These are phyloP conservation scores for Lipomyces lipofer DNA, from an alignment of 805 yeast genomes.

Conservation along the genomic window DNA sequence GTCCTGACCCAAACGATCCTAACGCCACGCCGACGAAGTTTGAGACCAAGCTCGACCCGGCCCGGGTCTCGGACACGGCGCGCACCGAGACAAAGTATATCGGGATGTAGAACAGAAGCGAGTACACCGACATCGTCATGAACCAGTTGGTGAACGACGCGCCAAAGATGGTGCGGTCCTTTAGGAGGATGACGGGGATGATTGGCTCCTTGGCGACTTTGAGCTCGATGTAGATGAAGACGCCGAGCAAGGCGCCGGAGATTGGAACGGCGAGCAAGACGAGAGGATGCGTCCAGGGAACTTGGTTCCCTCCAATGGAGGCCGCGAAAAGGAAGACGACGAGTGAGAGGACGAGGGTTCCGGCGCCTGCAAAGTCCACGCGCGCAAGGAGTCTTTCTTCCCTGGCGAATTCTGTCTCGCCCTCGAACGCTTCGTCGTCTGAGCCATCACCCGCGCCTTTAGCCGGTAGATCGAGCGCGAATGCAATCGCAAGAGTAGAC, in stretches of 20 bases:
- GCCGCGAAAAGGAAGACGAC: constrained; percentile 65
- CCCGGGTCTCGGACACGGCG: constrained; percentile 54
- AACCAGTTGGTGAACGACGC: constrained; percentile 73
- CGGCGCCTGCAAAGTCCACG: constrained; percentile 68
- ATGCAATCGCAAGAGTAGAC: constrained; percentile 70
- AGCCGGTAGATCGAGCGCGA: constrained; percentile 52
- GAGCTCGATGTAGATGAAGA: constrained; percentile 55
- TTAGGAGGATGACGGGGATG: constrained; percentile 61
- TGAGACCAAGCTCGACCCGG: constrained; percentile 51
- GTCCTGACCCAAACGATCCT: constrained; percentile 69
- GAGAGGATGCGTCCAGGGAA: constrained; percentile 49
- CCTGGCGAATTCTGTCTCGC: constrained; percentile 17
- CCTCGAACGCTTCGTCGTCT: constrained; percentile 2
- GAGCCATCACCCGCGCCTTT: constrained; percentile 40
- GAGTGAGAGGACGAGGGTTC: constrained; percentile 57
- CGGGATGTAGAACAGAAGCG: constrained; percentile 69
- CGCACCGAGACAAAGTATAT: constrained; percentile 62
- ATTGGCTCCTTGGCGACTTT: constrained; percentile 62
- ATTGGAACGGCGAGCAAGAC: constrained; percentile 42
- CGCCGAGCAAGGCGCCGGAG: constrained; percentile 40
- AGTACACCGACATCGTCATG: constrained; percentile 66
- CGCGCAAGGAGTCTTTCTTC: constrained; percentile 44
- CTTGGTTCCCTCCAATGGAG: constrained; percentile 62
- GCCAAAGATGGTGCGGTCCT: constrained; percentile 59
- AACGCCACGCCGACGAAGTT: constrained; percentile 69